A percentile compares a stretch with the other conserved stretches of the same genome.
Evolutionary conservation across 108 stramenopile species (phyloP).

Genomic region (Nannochloropsis granulata): DNA sequence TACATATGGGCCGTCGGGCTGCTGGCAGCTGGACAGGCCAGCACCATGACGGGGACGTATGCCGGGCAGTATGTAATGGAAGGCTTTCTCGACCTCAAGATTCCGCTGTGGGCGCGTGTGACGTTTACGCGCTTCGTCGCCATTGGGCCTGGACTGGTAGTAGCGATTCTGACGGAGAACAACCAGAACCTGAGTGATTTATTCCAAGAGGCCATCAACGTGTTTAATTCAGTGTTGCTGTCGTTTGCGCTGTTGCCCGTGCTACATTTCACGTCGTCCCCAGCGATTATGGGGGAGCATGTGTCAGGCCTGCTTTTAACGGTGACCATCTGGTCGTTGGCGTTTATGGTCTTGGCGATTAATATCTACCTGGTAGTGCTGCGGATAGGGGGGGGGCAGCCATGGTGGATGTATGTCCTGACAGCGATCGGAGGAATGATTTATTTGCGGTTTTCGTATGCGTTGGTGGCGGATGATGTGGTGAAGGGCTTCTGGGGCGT

Average conservation of each 20-base stretch:
- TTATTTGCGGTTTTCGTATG: not conserved
- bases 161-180: conserved; percentile 47
- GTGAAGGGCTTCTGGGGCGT: not conserved
- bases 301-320: conserved; percentile 5
- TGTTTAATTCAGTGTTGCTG: conserved; percentile 49
- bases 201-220: conserved; percentile 57
- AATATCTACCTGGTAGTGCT: conserved; percentile 21
- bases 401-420: not conserved
- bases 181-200: conserved; percentile 40
- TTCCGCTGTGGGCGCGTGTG: conserved; percentile 47
- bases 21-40: conserved; percentile 59
- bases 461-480: not conserved
- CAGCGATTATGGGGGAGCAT: conserved; percentile 47
- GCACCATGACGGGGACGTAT: conserved; percentile 64
- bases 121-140: conserved; percentile 54
- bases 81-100: conserved; percentile 52
- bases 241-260: conserved; percentile 64
- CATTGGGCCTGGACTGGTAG: conserved; percentile 53
- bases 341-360: conserved; percentile 16
- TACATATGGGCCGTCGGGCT: conserved; percentile 60
- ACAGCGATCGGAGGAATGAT: not conserved
- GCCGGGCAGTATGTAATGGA: conserved; percentile 74
- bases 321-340: conserved; percentile 10
- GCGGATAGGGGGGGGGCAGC: not conserved
- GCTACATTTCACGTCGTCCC: conserved; percentile 48